A percentile compares a stretch with the other conserved stretches of the same genome.
These are phyloP conservation scores for Microstegium vimineum DNA, from an alignment of 176 grass and related monocot species.

Conservation along the genomic window DNA sequence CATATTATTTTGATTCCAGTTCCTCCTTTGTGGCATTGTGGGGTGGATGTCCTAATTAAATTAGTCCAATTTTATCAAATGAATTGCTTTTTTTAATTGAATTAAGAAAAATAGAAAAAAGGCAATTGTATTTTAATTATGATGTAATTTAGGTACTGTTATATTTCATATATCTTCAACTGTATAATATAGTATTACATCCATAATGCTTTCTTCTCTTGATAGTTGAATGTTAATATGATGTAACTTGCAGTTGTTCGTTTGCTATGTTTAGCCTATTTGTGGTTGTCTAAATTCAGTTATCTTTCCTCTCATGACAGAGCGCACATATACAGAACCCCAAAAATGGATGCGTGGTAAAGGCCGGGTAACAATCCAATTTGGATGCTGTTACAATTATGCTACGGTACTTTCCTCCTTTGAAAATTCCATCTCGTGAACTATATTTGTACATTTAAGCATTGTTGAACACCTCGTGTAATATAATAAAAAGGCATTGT, in stretches of 20 bases:
- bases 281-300: conserved; percentile 6
- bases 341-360: conserved; percentile 94
- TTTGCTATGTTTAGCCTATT: not conserved
- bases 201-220: not conserved
- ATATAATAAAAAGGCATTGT: not conserved
- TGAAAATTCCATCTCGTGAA: conserved; percentile 4
- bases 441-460: not conserved
- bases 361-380: conserved; percentile 74
- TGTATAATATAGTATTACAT: not conserved
- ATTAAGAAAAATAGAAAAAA: not conserved
- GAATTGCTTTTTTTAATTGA: not conserved
- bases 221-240: not conserved
- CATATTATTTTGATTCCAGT: not conserved
- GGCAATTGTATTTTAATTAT: not conserved
- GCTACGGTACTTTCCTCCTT: conserved; percentile 50
- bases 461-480: not conserved
- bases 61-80: not conserved
- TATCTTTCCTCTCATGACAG: conserved; percentile 28
- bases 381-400: conserved; percentile 93
- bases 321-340: conserved; percentile 69
- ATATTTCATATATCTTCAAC: not conserved
- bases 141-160: not conserved
- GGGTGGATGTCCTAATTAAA: not conserved
- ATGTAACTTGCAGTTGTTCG: not conserved
- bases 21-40: not conserved